Base-by-base conservation (phyloP, 805 yeast species). In the Starmerella asiatica region DNA sequence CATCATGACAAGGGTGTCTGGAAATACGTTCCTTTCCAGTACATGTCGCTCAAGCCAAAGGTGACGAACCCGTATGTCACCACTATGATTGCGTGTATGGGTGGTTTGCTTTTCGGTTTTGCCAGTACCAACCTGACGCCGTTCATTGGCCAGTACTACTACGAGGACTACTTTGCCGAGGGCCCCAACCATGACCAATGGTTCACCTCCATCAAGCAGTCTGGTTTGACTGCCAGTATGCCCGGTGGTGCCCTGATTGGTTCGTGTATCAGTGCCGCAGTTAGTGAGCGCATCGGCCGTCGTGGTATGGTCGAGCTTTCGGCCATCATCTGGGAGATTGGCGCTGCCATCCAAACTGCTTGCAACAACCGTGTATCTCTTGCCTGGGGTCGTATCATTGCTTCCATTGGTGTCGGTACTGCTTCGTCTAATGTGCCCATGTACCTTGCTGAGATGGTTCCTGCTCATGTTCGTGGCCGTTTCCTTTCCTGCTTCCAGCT, bases 111-210 rank as follows among this genome's bases (percentile, higher is more conserved):
- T 57, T 73, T 79, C 59, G 93, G 94, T 38, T 72, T 79, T 54
- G 94, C 81, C 56, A 73, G 78, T 36, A 73, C 91, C 1, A 79
- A 93, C 1, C 69, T 82, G 62, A 71, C 86, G 1, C 76, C 82
- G 1, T 80, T 81, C 52, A 65, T 80, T 32, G 67, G 68, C 3
- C 59, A 68, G n/a, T 59, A 56, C 0, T 60, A 62, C 16, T 82
- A 81, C 57, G 55, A 55, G 21, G 48, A 56, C 1, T 76, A 59
- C 50, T 80, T 79, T 60, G 45, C 67, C 44, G 36, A 56, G 14
- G 19, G 31, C 16, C 12, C 20, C 6, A 17, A 36, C 7, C 19
- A 23, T 9, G 19, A 32, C 15, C 19, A 30, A 4, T 29, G 32
- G 8, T 46, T 46, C 19, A 54, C 60, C 16, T 63, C 82, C 0